These are phyloP conservation scores for Aspergillus sp. DNA, from an alignment of 2,329 filamentous ascomycete species.

Conservation along the genomic window DNA sequence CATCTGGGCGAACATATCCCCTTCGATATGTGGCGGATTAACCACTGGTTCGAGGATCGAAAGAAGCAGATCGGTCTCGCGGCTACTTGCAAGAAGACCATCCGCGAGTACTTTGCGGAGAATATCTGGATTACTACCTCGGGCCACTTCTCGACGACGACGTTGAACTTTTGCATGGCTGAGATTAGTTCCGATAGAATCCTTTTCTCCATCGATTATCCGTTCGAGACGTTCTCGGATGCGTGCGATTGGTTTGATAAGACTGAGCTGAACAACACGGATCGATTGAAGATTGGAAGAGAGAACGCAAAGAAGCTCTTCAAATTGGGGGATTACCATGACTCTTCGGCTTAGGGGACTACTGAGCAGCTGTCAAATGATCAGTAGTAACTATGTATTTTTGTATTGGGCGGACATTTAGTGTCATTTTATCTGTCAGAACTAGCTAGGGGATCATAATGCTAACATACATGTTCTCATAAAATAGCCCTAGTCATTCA, in stretches of 20 bases:
- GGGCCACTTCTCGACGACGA: slow-evolving; percentile 27
- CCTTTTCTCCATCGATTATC: slow-evolving; percentile 28
- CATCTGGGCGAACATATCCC: slow-evolving; percentile 42
- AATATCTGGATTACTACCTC: slow-evolving; percentile 31
- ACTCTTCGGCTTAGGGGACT: slow-evolving; percentile 2
- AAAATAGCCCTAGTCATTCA: no score
- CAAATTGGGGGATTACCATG: slow-evolving; percentile 14
- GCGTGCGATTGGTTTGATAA: slow-evolving; percentile 34
- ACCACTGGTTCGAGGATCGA: slow-evolving; percentile 22
- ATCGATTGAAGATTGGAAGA: slow-evolving; percentile 30
- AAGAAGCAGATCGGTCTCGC: slow-evolving; percentile 17
- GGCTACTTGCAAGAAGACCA: slow-evolving; percentile 27
- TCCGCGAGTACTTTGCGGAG: slow-evolving; percentile 27
- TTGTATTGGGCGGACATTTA: no score
- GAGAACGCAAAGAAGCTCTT: slow-evolving; percentile 37
- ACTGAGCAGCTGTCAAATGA: no score
- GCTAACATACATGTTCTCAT: no score
- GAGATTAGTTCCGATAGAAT: slow-evolving; percentile 23
- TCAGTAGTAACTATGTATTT: no score
- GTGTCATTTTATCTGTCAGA: no score
- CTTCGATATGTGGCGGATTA: slow-evolving; percentile 39
- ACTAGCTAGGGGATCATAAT: no score
- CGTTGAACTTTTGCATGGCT: slow-evolving; percentile 22
- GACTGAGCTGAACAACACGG: slow-evolving; percentile 18
- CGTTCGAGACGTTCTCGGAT: slow-evolving; percentile 25